Conservation (phyloP, 2,329 filamentous ascomycete species). For the Scopulariopsis brevicaulis region DNA sequence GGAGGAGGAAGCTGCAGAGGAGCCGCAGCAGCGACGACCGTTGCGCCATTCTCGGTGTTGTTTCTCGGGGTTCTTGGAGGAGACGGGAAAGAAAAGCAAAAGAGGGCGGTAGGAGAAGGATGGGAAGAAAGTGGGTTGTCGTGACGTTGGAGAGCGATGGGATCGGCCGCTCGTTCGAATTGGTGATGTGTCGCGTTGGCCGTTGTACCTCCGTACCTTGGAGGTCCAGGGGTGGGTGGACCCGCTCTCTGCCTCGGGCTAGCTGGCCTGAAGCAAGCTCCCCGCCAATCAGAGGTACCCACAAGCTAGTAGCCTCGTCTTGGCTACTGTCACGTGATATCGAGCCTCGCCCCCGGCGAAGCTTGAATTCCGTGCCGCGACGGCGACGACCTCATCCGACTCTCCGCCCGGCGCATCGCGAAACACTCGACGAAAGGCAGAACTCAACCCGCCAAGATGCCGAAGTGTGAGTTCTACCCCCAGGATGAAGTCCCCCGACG, state of each 20-base stretch:
- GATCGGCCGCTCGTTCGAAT: neutral
- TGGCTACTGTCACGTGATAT: neutral
- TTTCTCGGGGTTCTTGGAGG: neutral
- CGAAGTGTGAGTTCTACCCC: conserved; percentile 60
- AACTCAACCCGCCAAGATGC: conserved; percentile 45
- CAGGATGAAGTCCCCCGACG: conserved; percentile 5
- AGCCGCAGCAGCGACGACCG: conserved; percentile 42
- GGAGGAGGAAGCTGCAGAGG: conserved; percentile 45
- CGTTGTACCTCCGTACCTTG: neutral
- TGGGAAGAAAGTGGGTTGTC: neutral
- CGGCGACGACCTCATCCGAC: neutral
- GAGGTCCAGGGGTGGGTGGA: neutral
- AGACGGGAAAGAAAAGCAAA: neutral
- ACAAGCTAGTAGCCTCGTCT: neutral
- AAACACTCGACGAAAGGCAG: neutral
- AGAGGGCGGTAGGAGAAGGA: neutral
- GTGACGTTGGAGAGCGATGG: neutral
- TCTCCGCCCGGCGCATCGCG: neutral
- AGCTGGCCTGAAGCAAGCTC: conserved; percentile 1
- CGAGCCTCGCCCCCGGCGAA: conserved; percentile 1
- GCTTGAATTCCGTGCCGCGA: neutral
- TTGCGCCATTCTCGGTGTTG: conserved; percentile 29
- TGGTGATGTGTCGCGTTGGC: conserved; percentile 5
- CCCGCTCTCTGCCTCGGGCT: neutral
- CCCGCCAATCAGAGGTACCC: neutral